Evolutionary conservation across 2,329 filamentous ascomycete genomes (phyloP).

Genomic region (Ophiostoma piceae): DNA sequence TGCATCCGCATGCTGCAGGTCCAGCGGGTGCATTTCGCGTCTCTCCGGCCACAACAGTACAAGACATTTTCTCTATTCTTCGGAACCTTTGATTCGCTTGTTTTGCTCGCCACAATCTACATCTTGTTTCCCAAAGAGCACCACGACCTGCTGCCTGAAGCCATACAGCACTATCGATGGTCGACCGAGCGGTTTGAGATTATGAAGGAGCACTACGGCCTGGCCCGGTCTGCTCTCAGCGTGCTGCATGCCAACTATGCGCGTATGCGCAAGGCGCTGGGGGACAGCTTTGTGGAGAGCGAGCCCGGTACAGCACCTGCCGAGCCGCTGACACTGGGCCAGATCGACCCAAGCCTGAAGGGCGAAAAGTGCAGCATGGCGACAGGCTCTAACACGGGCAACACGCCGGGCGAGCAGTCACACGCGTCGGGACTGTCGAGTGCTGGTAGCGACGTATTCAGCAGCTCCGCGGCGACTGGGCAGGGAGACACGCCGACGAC

Average conservation of each 20-base stretch:
- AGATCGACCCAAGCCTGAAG: slow-evolving; percentile 28
- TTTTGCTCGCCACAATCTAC: slow-evolving; percentile 56
- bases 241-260: slow-evolving; percentile 52
- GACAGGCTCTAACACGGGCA: not conserved
- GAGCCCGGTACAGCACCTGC: slow-evolving; percentile 22
- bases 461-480: not conserved
- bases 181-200: slow-evolving; percentile 53
- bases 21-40: slow-evolving; percentile 47
- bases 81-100: slow-evolving; percentile 59
- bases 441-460: slow-evolving; percentile 22
- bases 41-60: slow-evolving; percentile 48
- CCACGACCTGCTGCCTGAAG: slow-evolving; percentile 42
- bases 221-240: slow-evolving; percentile 50
- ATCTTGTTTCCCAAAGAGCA: slow-evolving; percentile 57
- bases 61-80: slow-evolving; percentile 55
- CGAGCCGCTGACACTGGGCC: slow-evolving; percentile 26
- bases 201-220: slow-evolving; percentile 49
- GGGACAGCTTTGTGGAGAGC: slow-evolving; percentile 32
- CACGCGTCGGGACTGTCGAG: slow-evolving; percentile 18
- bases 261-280: slow-evolving; percentile 49
- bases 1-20: slow-evolving; percentile 52
- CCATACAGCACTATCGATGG: slow-evolving; percentile 55
- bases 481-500: not conserved
- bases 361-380: slow-evolving; percentile 12
- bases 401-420: slow-evolving; percentile 21